Evolutionary conservation across 495 filamentous ascomycete genomes (phyloP).

Genomic region (Podospora australis): DNA sequence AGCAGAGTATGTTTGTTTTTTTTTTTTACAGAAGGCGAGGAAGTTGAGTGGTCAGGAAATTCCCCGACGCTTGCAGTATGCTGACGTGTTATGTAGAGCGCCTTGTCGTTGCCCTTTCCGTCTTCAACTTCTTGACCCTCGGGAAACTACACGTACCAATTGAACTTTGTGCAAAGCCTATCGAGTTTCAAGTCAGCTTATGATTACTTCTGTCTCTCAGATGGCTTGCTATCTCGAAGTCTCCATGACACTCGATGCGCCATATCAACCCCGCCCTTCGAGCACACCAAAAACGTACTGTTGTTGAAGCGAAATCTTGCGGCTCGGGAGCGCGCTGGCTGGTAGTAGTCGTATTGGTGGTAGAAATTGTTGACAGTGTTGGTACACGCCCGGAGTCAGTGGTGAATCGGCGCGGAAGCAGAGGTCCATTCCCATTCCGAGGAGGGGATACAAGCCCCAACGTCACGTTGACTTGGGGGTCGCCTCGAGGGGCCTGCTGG

Average conservation of each 20-base stretch:
- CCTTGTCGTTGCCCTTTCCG: no score
- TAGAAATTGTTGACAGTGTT: slow-evolving; percentile 65
- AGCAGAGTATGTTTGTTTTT: no score
- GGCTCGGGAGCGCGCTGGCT: slow-evolving; percentile 32
- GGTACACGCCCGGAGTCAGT: slow-evolving; percentile 83
- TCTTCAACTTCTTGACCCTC: not conserved
- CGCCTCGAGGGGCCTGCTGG: slow-evolving; percentile 64
- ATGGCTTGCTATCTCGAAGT: no score
- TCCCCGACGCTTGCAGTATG: no score
- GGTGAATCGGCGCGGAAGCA: slow-evolving; percentile 83
- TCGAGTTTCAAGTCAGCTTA: no score
- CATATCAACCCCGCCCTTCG: not conserved
- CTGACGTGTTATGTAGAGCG: no score
- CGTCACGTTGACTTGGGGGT: slow-evolving; percentile 57
- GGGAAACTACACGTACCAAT: slow-evolving; percentile 42
- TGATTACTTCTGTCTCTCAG: no score
- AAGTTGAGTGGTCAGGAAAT: no score
- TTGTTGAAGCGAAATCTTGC: slow-evolving; percentile 37
- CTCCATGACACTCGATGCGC: not conserved
- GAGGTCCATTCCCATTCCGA: slow-evolving; percentile 56
- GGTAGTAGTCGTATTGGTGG: slow-evolving; percentile 11
- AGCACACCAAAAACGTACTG: slow-evolving; percentile 27
- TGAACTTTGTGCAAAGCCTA: slow-evolving; percentile 54
- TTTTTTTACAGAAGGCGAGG: no score
- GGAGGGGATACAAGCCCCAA: slow-evolving; percentile 56